Evolutionary conservation across 2,329 filamentous ascomycete species (phyloP), one percentile per base, ranked within the genome.

Genomic region (Didymella segeticola): DNA sequence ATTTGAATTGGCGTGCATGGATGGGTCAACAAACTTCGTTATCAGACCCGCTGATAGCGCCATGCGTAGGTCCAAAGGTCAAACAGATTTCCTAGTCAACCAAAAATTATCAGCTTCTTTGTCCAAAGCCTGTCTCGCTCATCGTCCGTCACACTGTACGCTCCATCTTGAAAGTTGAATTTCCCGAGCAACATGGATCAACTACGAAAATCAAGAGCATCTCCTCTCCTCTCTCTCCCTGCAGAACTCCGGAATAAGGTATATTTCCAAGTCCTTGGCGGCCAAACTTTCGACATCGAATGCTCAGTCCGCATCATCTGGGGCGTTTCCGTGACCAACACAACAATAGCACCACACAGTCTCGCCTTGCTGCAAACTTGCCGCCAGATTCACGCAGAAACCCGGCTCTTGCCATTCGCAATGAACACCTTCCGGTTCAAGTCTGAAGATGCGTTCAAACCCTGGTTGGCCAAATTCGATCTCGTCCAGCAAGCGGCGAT

Each of bases 371-470:
- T 56, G 5, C 47, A 33, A 15, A 56, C 53, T 2, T 47, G 42
- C 19, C 56, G 57, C 14, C 56, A 59, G 9, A 53, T 59, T 11
- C 41, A 57, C 25, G 9, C 25, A 1, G 56, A 59, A 30, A 29
- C 53, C 7, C 14, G 31, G 1, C 12, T 43, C 12, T 17, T 56
- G 2, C 53, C 47, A 0, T 42, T 56, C 33, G 25, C n/a, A 9
- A 29, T 47, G 10, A 56, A 51, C 9, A 38, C 11, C 22, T 56
- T 56, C 25, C 49, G 39, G 12, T 53, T 53, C 30, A 47, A 20
- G 1, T 42, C 36, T 8, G 49, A 53, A 34, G 49, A 53, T 6
- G 49, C 43, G 0, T 53, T 53, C n/a, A 38, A 43, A 10, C 50
- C 50, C 4, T 53, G 50, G 50, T 15, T 53, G 4, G 15, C 19